Conservation (phyloP, 2,329 filamentous ascomycete genomes). For the Graphilbum ipis-grandicollis region DNA sequence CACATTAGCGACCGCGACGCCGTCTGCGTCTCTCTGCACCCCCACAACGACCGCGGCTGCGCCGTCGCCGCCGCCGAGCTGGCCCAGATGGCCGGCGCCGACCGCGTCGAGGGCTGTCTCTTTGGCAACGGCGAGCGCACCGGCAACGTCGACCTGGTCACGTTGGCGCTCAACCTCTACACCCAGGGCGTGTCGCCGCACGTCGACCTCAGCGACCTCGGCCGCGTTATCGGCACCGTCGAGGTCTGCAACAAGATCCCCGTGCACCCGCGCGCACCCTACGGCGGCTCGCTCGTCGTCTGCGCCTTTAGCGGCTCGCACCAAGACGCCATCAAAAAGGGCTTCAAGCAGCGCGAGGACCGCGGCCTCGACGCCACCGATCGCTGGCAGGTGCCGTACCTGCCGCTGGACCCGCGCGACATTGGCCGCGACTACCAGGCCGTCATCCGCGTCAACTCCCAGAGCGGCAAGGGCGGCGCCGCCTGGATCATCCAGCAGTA, state of each 20-base stretch:
- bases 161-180: constrained; percentile 82
- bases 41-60: constrained; percentile 87
- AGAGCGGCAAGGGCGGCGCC: constrained; percentile 84
- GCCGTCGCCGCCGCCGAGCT: constrained; percentile 80
- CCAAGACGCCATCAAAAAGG: constrained; percentile 94
- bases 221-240: constrained; percentile 70
- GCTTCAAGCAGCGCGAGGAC: constrained; percentile 54
- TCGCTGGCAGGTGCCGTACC: constrained; percentile 74
- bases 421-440: constrained; percentile 97
- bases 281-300: constrained; percentile 80
- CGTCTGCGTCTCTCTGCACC: constrained; percentile 76
- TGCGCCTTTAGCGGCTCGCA: constrained; percentile 85
- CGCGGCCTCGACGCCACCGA: constrained; percentile 42
- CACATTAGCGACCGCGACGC: constrained; percentile 74
- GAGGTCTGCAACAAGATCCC: constrained; percentile 92
- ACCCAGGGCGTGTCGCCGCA: constrained; percentile 76
- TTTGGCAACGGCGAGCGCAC: constrained; percentile 94
- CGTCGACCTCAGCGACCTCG: constrained; percentile 84
- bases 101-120: constrained; percentile 83
- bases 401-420: constrained; percentile 81
- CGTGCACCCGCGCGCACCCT: constrained; percentile 75
- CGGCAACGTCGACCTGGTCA: constrained; percentile 89
- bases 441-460: constrained; percentile 93
- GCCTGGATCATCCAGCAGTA: constrained; percentile 87
- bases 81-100: constrained; percentile 90